Conservation (phyloP, 495 filamentous ascomycete species). For the Acidiella bohemica region DNA sequence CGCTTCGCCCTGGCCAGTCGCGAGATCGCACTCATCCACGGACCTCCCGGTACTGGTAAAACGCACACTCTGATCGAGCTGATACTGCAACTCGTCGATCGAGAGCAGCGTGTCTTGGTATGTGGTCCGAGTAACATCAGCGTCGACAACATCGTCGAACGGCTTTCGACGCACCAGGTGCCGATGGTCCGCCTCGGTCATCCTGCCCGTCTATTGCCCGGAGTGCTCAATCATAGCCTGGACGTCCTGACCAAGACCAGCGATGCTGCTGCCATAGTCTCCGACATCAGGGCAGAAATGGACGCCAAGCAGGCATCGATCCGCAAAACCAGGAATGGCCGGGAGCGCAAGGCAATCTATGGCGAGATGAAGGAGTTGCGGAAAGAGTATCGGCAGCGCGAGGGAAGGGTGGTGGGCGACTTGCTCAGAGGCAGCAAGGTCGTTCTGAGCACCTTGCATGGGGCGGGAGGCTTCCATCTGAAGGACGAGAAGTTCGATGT, state of each 20-base stretch:
- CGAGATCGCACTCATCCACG: slow-evolving; percentile 88
- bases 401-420: slow-evolving; percentile 62
- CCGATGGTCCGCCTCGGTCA: slow-evolving; percentile 85
- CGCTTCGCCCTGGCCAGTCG: slow-evolving; percentile 68
- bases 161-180: slow-evolving; percentile 66
- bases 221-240: slow-evolving; percentile 75
- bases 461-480: slow-evolving; percentile 76
- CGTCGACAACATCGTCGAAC: slow-evolving; percentile 97
- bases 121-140: slow-evolving; percentile 94
- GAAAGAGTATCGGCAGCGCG: slow-evolving; percentile 77
- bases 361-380: slow-evolving; percentile 69
- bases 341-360: slow-evolving; percentile 73
- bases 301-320: slow-evolving; percentile 82
- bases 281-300: slow-evolving; percentile 83
- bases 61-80: slow-evolving; percentile 95
- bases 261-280: slow-evolving; percentile 79
- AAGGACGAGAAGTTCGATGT: slow-evolving; percentile 76
- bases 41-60: slow-evolving; percentile 91
- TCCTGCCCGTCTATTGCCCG: slow-evolving; percentile 79
- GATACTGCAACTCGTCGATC: slow-evolving; percentile 68
- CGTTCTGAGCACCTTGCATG: slow-evolving; percentile 84
- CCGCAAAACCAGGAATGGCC: slow-evolving; percentile 67
- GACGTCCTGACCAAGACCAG: slow-evolving; percentile 87
- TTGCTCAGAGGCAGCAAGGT: slow-evolving; percentile 68
- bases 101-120: slow-evolving; percentile 63